Evolutionary conservation across 23 red algal species (phyloP), one percentile per base, ranked within the genome.

Genomic region (Pyropia haitanensis): DNA sequence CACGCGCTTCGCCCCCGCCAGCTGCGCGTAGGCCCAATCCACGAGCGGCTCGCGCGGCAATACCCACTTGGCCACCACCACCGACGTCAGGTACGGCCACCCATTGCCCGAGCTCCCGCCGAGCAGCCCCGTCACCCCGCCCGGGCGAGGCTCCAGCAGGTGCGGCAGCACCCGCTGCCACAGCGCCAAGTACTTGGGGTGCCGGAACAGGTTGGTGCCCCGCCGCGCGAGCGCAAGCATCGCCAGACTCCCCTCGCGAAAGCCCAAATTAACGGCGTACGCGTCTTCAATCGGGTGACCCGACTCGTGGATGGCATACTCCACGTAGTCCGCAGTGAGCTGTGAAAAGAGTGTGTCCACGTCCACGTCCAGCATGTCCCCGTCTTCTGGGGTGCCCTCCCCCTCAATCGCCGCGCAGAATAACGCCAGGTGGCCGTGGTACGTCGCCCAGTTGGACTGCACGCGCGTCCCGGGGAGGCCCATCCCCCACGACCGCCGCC

Each of bases 401-500:
- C 64, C 81, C 33, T 87, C 81, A 59, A 87, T 73, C 13, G 64
- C 81, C 2, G 81, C 61, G 7, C 32, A 61, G 17, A 87, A 54
- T 1, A 48, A 27, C 30, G 70, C 56, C 18, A 87, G 71, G 18
- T 76, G 71, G 58, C 81, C 81, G 29, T 87, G 81, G 32, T 87
- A 87, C 2, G 53, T 55, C 32, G 81, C 81, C 81, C 81, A 87
- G 27, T 87, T 87, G 58, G 70, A 76, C 71, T 87, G 81, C 62
- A 87, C 76, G 18, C 71, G 71, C 32, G 71, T 67, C 5, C 58
- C 44, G 27, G 81, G 50, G 53, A 62, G 76, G 1, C 71, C 81
- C 81, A 87, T 87, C n/a, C 81, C 81, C 81, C 81, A 87, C 28
- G 51, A 55, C 55, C 70, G 60, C 49, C 81, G 25, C 3, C 71